Evolutionary conservation across 1,284 basidiomycete genomes (phyloP), one percentile per base, ranked within the genome.

Genomic region (Sanghuangporus sanghuang): DNA sequence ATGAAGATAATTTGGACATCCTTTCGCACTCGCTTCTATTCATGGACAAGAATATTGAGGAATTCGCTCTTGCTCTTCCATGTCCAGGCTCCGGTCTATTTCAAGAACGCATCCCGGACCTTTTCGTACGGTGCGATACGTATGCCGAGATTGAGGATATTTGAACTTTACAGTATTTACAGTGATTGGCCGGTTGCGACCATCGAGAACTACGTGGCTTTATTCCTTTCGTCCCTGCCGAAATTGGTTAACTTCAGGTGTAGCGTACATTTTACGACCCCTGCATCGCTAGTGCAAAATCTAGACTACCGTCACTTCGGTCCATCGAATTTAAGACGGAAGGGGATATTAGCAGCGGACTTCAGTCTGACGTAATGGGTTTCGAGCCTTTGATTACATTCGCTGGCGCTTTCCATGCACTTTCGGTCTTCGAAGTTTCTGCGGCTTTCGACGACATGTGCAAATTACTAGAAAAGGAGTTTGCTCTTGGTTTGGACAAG

Each of bases 351-450:
- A 82, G 80, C 4, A 69, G 65, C 36, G 82, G 82, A 0, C 71
- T 78, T 53, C 71, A 73, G 0, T 61, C 50, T 1, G 85, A 87
- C 63, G 73, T 83, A 1, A 57, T 69, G 3, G 67, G 71, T 32
- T 83, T 85, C 67, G 18, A 62, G 4, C 85, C 84, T 1, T 68
- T 66, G 2, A 72, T 85, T 11, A 52, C 71, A 21, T 75, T 80
- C 63, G 5, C 27, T 32, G 81, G 78, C 21, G 77, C 82, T 0
- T 89, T 88, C 69, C 83, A 82, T 0, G 72, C 76, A 0, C 74
- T 89, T 5, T 78, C 73, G 68, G 84, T 86, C 63, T 74, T 86
- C 48, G 81, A 77, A 3, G 67, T 85, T 40, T 79, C 78, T 40
- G 76, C 75, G 2, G 68, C 72, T 18, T 73, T 85, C 18, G 70